Base-by-base conservation (phyloP, 2,329 filamentous ascomycete species). In the Penicillium sp. region DNA sequence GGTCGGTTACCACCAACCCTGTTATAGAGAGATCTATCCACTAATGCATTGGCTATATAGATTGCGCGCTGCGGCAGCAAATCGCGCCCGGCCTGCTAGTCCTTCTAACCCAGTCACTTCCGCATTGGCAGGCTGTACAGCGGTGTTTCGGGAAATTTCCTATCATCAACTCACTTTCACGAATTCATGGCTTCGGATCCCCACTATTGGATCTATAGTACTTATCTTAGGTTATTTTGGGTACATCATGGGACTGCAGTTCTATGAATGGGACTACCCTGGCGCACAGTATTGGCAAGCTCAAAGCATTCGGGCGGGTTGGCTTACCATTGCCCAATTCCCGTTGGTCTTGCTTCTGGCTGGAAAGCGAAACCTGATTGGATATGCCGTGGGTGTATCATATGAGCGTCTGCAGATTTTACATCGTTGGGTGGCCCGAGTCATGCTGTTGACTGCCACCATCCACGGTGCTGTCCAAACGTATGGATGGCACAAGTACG, bases 261-360 rank as follows among this genome's bases (percentile, higher is more conserved):
- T 58, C 27, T 47, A 44, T 43, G 27, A 56, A 19, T n/a, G 29
- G 31, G 44, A 58, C 19, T 47, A 52, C 24, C 33, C 52, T 10
- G 46, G 50, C 13, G 53, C 50, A 27, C 50, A 47, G 35, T 24
- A 56, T 6, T 59, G 53, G 57, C 29, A 48, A 39, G 53, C 53
- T 14, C 37, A 50, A 9, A 46, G 57, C 13, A 3, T 73, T 0
- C 70, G 74, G 7, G 73, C 73, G 6, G 71, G 72, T 26, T 72
- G 69, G 59, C 66, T 77, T 19, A 65, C 76, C 2, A 61, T 75
- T 2, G 70, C 67, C 16, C 74, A 77, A 54, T 58, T 76, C 13
- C 74, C 72, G 5, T 69, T 76, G 43, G 60, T 77, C 16, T 62
- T 77, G 9, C 61, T 74, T n/a, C 68, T 77, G 14, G 70, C 72